Percentiles rank a stretch among this genome's conserved stretches.
Evolutionary conservation across 1,284 basidiomycete species (phyloP).

Genomic region (Athelia psychrophila): DNA sequence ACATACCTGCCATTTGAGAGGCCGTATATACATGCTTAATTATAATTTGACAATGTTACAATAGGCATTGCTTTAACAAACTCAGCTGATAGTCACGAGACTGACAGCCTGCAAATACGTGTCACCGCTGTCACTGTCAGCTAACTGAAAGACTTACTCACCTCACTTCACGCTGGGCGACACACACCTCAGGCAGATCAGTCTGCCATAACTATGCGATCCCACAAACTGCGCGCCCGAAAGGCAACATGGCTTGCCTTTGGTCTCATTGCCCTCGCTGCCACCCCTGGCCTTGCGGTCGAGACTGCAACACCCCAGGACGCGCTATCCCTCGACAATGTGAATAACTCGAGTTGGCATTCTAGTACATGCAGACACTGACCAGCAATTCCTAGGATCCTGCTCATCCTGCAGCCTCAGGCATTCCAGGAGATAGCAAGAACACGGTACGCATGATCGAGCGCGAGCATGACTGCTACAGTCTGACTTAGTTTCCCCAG

Average conservation of each 20-base stretch:
- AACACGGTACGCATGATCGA: not conserved
- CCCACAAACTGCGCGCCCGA: slow-evolving; percentile 13
- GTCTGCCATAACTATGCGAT: not conserved
- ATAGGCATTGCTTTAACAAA: too few relatives aligned
- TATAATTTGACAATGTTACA: too few relatives aligned
- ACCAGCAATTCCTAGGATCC: not conserved
- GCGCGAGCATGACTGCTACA: slow-evolving; percentile 8
- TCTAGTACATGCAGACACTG: not conserved
- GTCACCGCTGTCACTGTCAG: too few relatives aligned
- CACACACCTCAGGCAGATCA: too few relatives aligned
- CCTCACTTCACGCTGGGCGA: too few relatives aligned
- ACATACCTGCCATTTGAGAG: too few relatives aligned
- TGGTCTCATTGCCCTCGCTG: slow-evolving; percentile 47
- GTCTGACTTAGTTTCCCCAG: too few relatives aligned
- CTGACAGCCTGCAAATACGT: too few relatives aligned
- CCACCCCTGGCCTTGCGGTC: slow-evolving; percentile 30
- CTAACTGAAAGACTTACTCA: too few relatives aligned
- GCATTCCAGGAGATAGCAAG: not conserved
- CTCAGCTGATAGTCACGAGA: too few relatives aligned
- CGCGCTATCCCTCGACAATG: slow-evolving; percentile 3
- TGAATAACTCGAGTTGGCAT: slow-evolving; percentile 3
- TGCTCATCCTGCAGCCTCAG: not conserved
- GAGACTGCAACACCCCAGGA: slow-evolving; percentile 22
- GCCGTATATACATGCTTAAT: too few relatives aligned
- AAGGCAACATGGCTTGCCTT: slow-evolving; percentile 66